Evolutionary conservation across 1,284 basidiomycete genomes (phyloP).

Genomic region (Psilocybe mexicana): DNA sequence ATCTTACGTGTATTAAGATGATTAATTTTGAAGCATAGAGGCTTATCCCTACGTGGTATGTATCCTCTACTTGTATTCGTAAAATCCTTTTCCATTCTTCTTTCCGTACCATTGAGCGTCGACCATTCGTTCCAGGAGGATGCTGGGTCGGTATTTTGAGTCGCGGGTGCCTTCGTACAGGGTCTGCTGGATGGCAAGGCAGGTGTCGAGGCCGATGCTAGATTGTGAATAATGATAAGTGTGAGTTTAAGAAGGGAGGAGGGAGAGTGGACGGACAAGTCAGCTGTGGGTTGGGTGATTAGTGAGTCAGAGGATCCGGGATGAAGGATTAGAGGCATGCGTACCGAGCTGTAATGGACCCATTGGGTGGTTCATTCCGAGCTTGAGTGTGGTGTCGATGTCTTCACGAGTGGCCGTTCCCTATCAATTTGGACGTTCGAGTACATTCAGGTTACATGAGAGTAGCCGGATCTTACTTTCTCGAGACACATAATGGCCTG

Average conservation of each 20-base stretch:
- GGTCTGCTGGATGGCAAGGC: slow-evolving; percentile 88
- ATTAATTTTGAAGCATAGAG: not conserved
- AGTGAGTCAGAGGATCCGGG: not conserved
- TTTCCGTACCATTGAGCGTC: slow-evolving; percentile 95
- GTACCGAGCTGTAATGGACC: slow-evolving; percentile 82
- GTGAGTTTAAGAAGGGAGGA: not conserved
- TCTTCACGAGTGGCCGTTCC: slow-evolving; percentile 91
- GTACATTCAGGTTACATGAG: not conserved
- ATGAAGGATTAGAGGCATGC: slow-evolving; percentile 19
- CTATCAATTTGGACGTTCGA: slow-evolving; percentile 34
- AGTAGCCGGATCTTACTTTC: slow-evolving; percentile 48
- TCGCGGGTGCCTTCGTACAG: slow-evolving; percentile 88
- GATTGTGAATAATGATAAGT: slow-evolving; percentile 8
- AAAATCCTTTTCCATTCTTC: slow-evolving; percentile 90
- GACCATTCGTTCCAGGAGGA: slow-evolving; percentile 92
- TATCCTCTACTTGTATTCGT: slow-evolving; percentile 58
- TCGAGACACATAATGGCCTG: slow-evolving; percentile 93
- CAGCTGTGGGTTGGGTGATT: slow-evolving; percentile 46
- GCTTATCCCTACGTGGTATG: not conserved
- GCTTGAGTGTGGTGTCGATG: slow-evolving; percentile 90
- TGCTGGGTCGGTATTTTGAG: slow-evolving; percentile 94
- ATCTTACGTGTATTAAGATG: not conserved
- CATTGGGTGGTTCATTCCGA: slow-evolving; percentile 98
- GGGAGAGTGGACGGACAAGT: slow-evolving; percentile 60
- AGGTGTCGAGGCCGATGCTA: slow-evolving; percentile 92